These are phyloP conservation scores for Candida ficus DNA, from an alignment of 805 yeast species.

Conservation along the genomic window DNA sequence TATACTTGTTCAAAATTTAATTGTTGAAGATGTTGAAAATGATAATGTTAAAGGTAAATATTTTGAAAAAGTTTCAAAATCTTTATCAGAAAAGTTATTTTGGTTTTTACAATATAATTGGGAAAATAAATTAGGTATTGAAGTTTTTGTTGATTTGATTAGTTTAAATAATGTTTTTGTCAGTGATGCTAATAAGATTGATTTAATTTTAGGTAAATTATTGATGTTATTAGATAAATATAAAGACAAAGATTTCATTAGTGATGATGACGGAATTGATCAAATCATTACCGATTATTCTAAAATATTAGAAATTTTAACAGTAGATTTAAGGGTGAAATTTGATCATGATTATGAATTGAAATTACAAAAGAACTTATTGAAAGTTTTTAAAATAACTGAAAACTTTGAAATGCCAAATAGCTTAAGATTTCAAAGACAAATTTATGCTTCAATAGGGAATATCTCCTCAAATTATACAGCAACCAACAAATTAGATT, in stretches of 20 bases:
- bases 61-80: constrained; percentile 7
- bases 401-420: constrained; percentile 17
- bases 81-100: constrained; percentile 10
- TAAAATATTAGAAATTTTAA: constrained; percentile 16
- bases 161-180: neutral
- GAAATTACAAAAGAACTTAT: constrained; percentile 7
- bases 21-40: constrained; percentile 14
- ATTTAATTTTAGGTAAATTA: constrained; percentile 9
- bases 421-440: constrained; percentile 18
- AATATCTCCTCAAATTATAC: constrained; percentile 24
- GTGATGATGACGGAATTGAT: constrained; percentile 24
- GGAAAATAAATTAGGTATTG: constrained; percentile 2
- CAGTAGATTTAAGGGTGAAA: constrained; percentile 13
- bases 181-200: constrained; percentile 7
- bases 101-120: constrained; percentile 9
- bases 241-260: constrained; percentile 2
- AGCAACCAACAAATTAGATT: constrained; percentile 11
- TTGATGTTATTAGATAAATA: neutral
- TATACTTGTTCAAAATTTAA: constrained; percentile 17
- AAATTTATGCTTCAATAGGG: constrained; percentile 21
- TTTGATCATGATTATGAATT: constrained; percentile 10
- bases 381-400: constrained; percentile 6
- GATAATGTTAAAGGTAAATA: constrained; percentile 2
- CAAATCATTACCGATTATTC: constrained; percentile 17
- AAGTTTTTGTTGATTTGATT: constrained; percentile 1